Conservation (phyloP, 176 grass and related monocot species). For the Dactylis glomerata region DNA sequence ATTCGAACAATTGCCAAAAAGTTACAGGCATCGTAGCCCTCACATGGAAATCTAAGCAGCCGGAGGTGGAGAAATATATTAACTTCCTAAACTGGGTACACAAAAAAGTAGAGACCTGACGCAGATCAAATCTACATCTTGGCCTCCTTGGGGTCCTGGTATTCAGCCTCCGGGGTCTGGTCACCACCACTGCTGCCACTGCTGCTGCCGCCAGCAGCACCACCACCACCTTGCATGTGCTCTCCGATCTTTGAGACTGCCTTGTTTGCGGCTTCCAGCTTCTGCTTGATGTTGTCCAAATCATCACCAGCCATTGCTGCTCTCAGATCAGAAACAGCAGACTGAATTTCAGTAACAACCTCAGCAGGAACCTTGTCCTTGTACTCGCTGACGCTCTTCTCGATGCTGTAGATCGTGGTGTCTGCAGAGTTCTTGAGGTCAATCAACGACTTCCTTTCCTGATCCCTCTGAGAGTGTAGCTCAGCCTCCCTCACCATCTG, state of each 20-base stretch:
- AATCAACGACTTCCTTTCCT: conserved; percentile 81
- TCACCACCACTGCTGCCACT: conserved; percentile 36
- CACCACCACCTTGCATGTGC: conserved; percentile 66
- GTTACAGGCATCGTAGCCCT: conserved; percentile 11
- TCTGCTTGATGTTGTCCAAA: conserved; percentile 93
- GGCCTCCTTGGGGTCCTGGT: conserved; percentile 63
- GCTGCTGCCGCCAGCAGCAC: not conserved
- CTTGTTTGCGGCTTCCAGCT: conserved; percentile 89
- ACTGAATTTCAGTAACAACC: conserved; percentile 60
- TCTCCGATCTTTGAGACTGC: conserved; percentile 91
- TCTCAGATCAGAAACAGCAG: conserved; percentile 76
- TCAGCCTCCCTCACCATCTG: conserved; percentile 98
- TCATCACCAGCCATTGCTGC: conserved; percentile 64
- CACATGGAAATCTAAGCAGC: not conserved
- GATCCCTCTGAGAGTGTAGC: conserved; percentile 81
- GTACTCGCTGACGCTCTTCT: conserved; percentile 93
- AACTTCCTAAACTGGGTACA: conserved; percentile 45
- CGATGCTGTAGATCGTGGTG: conserved; percentile 86
- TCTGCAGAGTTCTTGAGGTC: conserved; percentile 87
- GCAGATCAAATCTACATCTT: conserved; percentile 47
- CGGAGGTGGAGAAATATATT: conserved; percentile 9
- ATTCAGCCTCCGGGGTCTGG: conserved; percentile 85
- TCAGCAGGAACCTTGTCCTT: conserved; percentile 85
- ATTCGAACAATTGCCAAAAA: conserved; percentile 5
- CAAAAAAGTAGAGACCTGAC: conserved; percentile 18